Conservation (phyloP, 1,284 basidiomycete species). For the Ceratobasidium sp. region DNA sequence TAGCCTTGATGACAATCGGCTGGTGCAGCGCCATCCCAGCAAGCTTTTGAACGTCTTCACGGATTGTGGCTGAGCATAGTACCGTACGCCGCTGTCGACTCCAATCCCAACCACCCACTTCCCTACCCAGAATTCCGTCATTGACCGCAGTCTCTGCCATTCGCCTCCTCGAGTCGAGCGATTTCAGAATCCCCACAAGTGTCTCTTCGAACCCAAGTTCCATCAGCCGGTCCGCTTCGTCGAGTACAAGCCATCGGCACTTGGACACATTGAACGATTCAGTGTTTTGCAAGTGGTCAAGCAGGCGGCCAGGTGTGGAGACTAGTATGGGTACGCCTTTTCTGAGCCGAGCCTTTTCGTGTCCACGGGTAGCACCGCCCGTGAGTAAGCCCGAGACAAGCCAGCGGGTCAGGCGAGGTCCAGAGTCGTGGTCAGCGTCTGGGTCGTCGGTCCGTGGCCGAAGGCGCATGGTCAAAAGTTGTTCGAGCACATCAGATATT, state of each 20-base stretch:
- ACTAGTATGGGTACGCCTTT: slow-evolving; percentile 78
- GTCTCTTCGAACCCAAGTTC: slow-evolving; percentile 71
- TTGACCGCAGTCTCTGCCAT: slow-evolving; percentile 74
- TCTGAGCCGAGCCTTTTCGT: slow-evolving; percentile 74
- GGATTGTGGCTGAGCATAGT: slow-evolving; percentile 95
- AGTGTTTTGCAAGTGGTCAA: slow-evolving; percentile 84
- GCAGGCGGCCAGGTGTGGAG: slow-evolving; percentile 70
- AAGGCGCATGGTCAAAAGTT: slow-evolving; percentile 74
- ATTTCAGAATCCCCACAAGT: slow-evolving; percentile 81
- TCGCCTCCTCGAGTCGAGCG: slow-evolving; percentile 78
- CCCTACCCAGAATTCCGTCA: slow-evolving; percentile 65
- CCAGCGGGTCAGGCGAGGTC: slow-evolving; percentile 80
- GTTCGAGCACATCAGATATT: slow-evolving; percentile 76
- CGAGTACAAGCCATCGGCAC: slow-evolving; percentile 93
- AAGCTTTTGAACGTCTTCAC: slow-evolving; percentile 92
- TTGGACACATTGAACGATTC: slow-evolving; percentile 90
- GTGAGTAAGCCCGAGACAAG: slow-evolving; percentile 91
- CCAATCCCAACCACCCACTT: slow-evolving; percentile 86
- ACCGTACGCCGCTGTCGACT: slow-evolving; percentile 76
- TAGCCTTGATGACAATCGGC: slow-evolving; percentile 76
- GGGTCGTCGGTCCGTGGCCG: slow-evolving; percentile 62
- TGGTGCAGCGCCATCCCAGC: slow-evolving; percentile 80
- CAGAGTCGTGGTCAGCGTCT: slow-evolving; percentile 46
- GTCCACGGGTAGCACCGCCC: slow-evolving; percentile 73
- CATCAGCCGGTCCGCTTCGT: slow-evolving; percentile 93